Conservation (phyloP, 1,284 basidiomycete species). For the Vanrija humicola region DNA sequence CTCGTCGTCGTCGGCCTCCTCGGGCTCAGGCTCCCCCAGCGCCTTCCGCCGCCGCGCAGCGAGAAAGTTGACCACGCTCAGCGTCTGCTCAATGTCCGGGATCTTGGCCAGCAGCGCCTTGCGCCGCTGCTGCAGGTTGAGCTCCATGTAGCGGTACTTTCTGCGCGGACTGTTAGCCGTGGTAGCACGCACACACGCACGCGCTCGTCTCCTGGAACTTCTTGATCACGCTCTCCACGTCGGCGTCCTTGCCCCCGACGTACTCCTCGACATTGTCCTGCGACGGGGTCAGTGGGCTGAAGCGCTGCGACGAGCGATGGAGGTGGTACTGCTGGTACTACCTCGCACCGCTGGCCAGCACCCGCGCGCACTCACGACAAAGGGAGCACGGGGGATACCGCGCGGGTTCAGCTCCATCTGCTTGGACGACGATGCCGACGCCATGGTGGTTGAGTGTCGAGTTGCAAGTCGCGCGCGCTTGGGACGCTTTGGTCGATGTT, state of each 20-base stretch:
- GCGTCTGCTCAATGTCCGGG: conserved; percentile 90
- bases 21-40: conserved; percentile 25
- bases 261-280: conserved; percentile 82
- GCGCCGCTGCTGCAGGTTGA: conserved; percentile 73
- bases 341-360: neutral
- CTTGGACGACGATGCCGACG: conserved; percentile 23
- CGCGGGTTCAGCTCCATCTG: conserved; percentile 69
- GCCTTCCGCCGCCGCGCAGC: conserved; percentile 60
- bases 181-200: conserved; percentile 51
- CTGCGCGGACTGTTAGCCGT: conserved; percentile 52
- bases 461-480: neutral
- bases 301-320: neutral
- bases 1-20: conserved; percentile 35
- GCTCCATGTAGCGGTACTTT: conserved; percentile 98
- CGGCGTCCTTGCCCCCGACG: conserved; percentile 72
- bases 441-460: conserved; percentile 2
- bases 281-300: neutral
- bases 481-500: neutral
- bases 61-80: conserved; percentile 82
- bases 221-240: conserved; percentile 73
- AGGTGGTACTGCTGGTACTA: no score
- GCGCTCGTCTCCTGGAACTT: conserved; percentile 89
- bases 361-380: conserved; percentile 69
- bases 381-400: conserved; percentile 91
- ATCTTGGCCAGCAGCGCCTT: conserved; percentile 86